phyloP scores from a whole-genome alignment of 1,139 yeast genomes.

The Scheffersomyces cryptocercus region DNA sequence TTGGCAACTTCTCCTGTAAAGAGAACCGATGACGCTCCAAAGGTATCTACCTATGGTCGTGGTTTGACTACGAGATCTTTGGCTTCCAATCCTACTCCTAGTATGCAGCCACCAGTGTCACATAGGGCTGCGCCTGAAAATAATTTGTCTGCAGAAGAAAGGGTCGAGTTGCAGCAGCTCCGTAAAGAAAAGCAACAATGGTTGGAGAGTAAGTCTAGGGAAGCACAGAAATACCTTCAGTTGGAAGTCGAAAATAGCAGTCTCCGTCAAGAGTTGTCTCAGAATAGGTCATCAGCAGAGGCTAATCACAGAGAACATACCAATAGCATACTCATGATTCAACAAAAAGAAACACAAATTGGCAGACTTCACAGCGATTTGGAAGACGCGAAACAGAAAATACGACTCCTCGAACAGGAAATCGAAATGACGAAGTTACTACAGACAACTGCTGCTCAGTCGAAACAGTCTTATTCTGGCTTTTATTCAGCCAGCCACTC shows the following conservation, averaged over 20 bases:
- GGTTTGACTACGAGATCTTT: constrained; percentile 42
- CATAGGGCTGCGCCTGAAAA: constrained; percentile 4
- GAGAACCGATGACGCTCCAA: constrained; percentile 30
- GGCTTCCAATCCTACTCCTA: constrained; percentile 19
- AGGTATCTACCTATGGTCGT: constrained; percentile 32
- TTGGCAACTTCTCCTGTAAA: constrained; percentile 69
- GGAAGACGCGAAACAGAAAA: constrained; percentile 52
- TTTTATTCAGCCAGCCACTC: background rate
- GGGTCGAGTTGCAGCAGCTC: constrained; percentile 52
- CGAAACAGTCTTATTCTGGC: constrained; percentile 1
- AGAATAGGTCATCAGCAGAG: constrained; percentile 34
- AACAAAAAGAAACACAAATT: constrained; percentile 69
- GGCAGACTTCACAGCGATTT: constrained; percentile 60
- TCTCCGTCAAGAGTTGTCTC: constrained; percentile 41
- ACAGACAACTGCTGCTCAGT: constrained; percentile 23
- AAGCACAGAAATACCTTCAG: constrained; percentile 38
- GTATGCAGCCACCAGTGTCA: constrained; percentile 14
- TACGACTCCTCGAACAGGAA: constrained; percentile 53
- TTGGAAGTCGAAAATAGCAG: constrained; percentile 45
- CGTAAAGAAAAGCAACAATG: constrained; percentile 55
- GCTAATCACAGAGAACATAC: constrained; percentile 51
- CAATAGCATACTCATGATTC: constrained; percentile 50
- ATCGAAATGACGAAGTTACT: constrained; percentile 43
- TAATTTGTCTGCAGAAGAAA: constrained; percentile 24
- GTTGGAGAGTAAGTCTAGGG: constrained; percentile 46